Base-by-base conservation (phyloP, 164 flowering plant species). In the Sextonia rubra region DNA sequence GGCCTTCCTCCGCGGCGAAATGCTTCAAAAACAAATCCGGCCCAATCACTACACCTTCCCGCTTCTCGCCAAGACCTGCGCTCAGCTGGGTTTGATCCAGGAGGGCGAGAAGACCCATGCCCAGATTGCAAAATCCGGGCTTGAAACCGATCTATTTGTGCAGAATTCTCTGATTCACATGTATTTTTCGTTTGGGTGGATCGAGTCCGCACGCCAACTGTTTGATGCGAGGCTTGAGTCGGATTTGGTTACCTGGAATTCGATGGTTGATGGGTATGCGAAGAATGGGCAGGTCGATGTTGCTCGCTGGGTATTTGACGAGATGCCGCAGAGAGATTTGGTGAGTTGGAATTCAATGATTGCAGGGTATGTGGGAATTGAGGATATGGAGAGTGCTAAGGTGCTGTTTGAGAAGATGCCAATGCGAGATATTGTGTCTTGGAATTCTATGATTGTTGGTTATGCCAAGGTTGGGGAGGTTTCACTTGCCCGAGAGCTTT, bases 391-490 rank as follows among this genome's bases (percentile, higher is more conserved):
- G 61, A 70, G 66, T 20, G 90, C 87, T 1, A 70, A 68, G 63
- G 71, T 56, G 37, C 69, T 88, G 71, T 86, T 88, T 73, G 80
- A 79, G 56, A 52, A 32, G 20, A 88, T 83, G 90, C 84, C 82
- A 5, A 63, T 55, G 23, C 82, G 77, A 67, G 87, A 84, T 80
- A 70, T 80, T 44, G 86, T 87, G 64, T 81, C 88, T 72, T 90
- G 91, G 91, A 88, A 88, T 65, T 78, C 85, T 69, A 77, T 90
- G 91, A 75, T 88, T 78, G 90, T 84, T 71, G 95, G 95, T 67
- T 87, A 82, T 81, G 88, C 85, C 1, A 83, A 75, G 72, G 69
- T 69, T 18, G 86, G 78, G 29, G 70, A 84, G 72, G 76, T 83
- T 58, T 12, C 23, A 0, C 64, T 56, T 44, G 86, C 92, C 44